Evolutionary conservation across 805 yeast genomes (phyloP).

Genomic region (Saturnispora halmiae): DNA sequence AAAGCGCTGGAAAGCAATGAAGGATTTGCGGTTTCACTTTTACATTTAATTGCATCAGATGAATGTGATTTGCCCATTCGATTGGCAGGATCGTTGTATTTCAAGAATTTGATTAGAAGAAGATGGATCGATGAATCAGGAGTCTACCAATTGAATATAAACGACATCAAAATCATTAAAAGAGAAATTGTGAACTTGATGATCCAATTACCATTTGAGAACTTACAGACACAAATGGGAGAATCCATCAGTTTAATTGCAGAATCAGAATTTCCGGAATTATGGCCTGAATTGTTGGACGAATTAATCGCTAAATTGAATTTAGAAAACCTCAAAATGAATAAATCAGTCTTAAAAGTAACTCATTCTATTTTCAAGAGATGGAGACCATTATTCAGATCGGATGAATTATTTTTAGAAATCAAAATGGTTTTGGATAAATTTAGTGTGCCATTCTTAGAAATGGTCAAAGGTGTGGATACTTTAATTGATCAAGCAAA

Average conservation of each 20-base stretch:
- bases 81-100: constrained; percentile 82
- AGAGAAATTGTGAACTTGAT: constrained; percentile 73
- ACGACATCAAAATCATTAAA: constrained; percentile 64
- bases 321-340: constrained; percentile 55
- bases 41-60: constrained; percentile 67
- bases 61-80: constrained; percentile 49
- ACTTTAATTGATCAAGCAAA: constrained; percentile 44
- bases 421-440: constrained; percentile 79
- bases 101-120: constrained; percentile 77
- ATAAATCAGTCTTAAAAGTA: constrained; percentile 80
- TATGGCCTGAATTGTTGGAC: constrained; percentile 74
- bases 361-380: constrained; percentile 94
- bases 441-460: constrained; percentile 71
- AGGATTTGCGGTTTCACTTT: constrained; percentile 68
- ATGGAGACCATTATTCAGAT: constrained; percentile 92
- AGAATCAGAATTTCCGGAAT: constrained; percentile 88
- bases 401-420: constrained; percentile 82
- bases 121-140: constrained; percentile 92
- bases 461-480: constrained; percentile 62
- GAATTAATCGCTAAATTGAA: constrained; percentile 62
- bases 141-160: constrained; percentile 47
- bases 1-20: constrained; percentile 51
- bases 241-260: constrained; percentile 91
- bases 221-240: constrained; percentile 86
- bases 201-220: constrained; percentile 63